phyloP scores from a whole-genome alignment of 2,329 filamentous ascomycete species.

The Biscogniauxia marginata region DNA sequence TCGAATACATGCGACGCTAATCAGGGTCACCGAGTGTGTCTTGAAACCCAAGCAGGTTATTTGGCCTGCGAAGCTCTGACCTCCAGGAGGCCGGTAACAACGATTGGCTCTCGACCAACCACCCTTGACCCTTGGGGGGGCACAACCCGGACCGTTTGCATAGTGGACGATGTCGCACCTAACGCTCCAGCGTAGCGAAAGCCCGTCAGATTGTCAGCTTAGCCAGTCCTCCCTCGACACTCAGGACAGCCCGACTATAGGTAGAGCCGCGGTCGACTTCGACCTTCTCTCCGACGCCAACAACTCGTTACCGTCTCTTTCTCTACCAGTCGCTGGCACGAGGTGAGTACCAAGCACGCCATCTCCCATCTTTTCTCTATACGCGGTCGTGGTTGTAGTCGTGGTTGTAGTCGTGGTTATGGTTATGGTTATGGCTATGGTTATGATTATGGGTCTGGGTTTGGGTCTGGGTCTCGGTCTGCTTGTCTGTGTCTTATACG shows the following conservation, averaged over 20 bases:
- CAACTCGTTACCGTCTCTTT: conserved; percentile 27
- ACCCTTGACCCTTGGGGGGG: conserved; percentile 12
- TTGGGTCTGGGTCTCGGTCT: too few species aligned
- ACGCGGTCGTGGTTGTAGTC: too few species aligned
- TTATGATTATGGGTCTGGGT: too few species aligned
- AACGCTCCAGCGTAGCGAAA: conserved; percentile 46
- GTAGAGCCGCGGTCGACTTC: conserved; percentile 36
- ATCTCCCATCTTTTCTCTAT: too few species aligned
- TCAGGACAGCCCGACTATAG: conserved; percentile 49
- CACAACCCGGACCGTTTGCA: conserved; percentile 32
- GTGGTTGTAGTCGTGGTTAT: too few species aligned
- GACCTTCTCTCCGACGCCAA: conserved; percentile 25
- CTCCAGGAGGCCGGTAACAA: conserved; percentile 24
- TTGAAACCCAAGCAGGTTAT: conserved; percentile 37
- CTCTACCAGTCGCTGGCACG: conserved; percentile 11
- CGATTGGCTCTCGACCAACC: conserved; percentile 29
- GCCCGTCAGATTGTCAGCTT: conserved; percentile 34
- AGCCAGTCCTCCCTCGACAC: conserved; percentile 19
- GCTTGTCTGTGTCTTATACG: too few species aligned
- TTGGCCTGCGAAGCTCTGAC: conserved; percentile 35
- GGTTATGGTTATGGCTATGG: too few species aligned
- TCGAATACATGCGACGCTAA: conserved; percentile 45
- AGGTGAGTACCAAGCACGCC: too few species aligned
- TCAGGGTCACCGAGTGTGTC: conserved; percentile 43
- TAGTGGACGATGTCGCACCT: conserved; percentile 53